A percentile compares a stretch with the other conserved stretches of the same genome.
Conservation (phyloP, 148 eudicot species). For the Cornus kousa region DNA sequence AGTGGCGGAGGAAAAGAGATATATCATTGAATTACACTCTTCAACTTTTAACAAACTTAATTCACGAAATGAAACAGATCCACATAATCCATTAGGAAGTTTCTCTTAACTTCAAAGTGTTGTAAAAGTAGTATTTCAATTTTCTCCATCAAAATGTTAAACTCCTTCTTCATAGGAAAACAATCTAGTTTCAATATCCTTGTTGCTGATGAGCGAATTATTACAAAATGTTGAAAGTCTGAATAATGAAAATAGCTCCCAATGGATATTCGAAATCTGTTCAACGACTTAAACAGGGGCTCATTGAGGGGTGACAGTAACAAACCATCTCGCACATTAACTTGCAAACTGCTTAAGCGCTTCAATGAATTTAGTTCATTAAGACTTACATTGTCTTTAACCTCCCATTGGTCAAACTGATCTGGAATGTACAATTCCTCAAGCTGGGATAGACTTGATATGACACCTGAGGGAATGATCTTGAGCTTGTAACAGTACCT, state of each 20-base stretch:
- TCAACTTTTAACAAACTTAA: not conserved
- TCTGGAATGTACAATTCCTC: conserved; percentile 2
- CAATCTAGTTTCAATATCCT: not conserved
- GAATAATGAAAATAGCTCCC: not conserved
- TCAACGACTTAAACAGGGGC: not conserved
- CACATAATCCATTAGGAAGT: too few species aligned
- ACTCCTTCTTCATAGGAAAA: not conserved
- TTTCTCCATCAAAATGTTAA: not conserved
- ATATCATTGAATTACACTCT: too few species aligned
- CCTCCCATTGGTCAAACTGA: not conserved
- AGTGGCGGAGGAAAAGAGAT: too few species aligned
- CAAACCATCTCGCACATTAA: not conserved
- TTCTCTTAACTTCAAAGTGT: too few species aligned
- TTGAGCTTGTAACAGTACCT: not conserved
- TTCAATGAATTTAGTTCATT: not conserved
- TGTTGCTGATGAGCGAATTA: not conserved
- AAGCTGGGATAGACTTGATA: not conserved
- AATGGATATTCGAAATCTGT: not conserved
- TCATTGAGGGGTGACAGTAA: not conserved
- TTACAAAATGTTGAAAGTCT: too few species aligned
- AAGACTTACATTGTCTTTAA: not conserved
- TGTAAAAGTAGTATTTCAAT: not conserved
- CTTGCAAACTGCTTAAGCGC: not conserved
- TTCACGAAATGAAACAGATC: not conserved
- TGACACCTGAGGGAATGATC: conserved; percentile 7